These are phyloP conservation scores for Ophiostoma montium DNA, from an alignment of 2,329 filamentous ascomycete species.

Conservation along the genomic window DNA sequence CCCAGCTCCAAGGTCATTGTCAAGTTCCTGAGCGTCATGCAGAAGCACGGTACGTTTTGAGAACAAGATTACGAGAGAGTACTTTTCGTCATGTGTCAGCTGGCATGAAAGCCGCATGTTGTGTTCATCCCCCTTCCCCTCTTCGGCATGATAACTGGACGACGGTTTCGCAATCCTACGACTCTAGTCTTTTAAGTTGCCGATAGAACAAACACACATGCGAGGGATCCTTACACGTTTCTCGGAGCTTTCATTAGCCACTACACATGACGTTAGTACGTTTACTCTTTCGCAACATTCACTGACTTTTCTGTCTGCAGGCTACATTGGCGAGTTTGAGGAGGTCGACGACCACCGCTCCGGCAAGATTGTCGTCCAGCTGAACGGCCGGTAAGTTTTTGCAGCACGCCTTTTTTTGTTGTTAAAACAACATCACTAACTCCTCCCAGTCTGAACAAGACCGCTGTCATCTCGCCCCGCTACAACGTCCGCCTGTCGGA, in stretches of 20 bases:
- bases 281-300: constrained; percentile 88
- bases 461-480: constrained; percentile 95
- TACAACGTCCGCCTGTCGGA: constrained; percentile 98
- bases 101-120: background rate
- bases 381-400: constrained; percentile 56
- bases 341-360: constrained; percentile 99
- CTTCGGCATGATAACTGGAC: constrained; percentile 99
- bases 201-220: constrained; percentile 70
- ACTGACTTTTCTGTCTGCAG: constrained; percentile 30
- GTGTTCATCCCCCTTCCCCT: constrained; percentile 5
- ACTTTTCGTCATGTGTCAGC: background rate
- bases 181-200: constrained; percentile 99
- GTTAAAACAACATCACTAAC: too few relatives aligned
- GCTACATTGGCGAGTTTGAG: constrained; percentile 99
- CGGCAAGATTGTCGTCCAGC: constrained; percentile 99
- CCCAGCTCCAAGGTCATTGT: constrained; percentile 98
- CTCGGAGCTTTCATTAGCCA: constrained; percentile 38
- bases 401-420: background rate
- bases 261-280: constrained; percentile 59
- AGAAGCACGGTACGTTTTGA: constrained; percentile 78
- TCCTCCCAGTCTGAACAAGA: constrained; percentile 65
- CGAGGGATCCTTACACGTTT: constrained; percentile 95
- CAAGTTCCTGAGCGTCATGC: constrained; percentile 99
- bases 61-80: background rate
- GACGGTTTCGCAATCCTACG: constrained; percentile 73